Evolutionary conservation across 306 rosid genomes (phyloP).

Genomic region (Medicago truncatula): DNA sequence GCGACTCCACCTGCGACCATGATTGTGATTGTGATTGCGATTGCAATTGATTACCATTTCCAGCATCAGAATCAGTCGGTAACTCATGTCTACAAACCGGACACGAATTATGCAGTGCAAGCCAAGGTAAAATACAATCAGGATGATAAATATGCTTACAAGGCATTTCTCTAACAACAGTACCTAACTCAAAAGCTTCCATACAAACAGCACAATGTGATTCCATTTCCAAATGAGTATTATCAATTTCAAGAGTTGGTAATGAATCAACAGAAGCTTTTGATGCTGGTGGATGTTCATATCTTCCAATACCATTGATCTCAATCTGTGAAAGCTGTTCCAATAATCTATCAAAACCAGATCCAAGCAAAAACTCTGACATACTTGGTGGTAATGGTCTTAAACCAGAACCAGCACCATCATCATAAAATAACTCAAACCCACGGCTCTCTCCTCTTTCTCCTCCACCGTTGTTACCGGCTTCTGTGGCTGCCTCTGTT

Average conservation of each 20-base stretch:
- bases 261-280: conserved; percentile 77
- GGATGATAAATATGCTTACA: conserved; percentile 83
- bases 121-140: conserved; percentile 90
- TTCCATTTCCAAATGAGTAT: conserved; percentile 46
- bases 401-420: conserved; percentile 74
- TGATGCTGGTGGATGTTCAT: conserved; percentile 76
- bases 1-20: background rate
- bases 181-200: conserved; percentile 64
- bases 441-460: conserved; percentile 57
- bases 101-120: conserved; percentile 76
- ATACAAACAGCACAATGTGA: conserved; percentile 85
- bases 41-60: background rate
- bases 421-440: conserved; percentile 77
- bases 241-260: conserved; percentile 66
- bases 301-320: conserved; percentile 62
- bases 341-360: conserved; percentile 79
- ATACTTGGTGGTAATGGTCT: conserved; percentile 79
- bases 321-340: conserved; percentile 82
- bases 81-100: conserved; percentile 88
- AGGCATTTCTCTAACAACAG: conserved; percentile 76
- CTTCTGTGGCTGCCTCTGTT: background rate
- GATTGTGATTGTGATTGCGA: no score
- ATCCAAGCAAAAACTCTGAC: conserved; percentile 83
- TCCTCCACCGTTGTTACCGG: background rate
- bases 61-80: conserved; percentile 43